These are phyloP conservation scores for Cyberlindnera euphorbiae DNA, from an alignment of 805 yeast species.

Conservation along the genomic window DNA sequence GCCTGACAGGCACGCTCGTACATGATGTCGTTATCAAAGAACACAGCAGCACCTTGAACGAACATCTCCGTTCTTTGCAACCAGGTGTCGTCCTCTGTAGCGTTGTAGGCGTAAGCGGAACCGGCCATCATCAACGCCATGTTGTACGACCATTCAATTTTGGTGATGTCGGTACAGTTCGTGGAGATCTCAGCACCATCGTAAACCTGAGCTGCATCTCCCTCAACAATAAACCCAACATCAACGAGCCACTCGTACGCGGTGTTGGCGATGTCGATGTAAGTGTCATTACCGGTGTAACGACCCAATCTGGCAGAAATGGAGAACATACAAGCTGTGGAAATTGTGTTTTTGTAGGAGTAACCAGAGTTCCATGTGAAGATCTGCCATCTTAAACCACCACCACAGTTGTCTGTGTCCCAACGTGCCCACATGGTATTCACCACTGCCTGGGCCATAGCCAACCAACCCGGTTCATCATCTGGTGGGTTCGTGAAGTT, in stretches of 20 bases:
- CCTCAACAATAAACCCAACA: conserved; percentile 38
- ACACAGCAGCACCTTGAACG: conserved; percentile 41
- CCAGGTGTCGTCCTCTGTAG: conserved; percentile 51
- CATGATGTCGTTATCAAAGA: conserved; percentile 50
- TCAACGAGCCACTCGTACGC: conserved; percentile 59
- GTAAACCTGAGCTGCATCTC: conserved; percentile 34
- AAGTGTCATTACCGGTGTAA: conserved; percentile 50
- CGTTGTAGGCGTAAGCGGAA: conserved; percentile 62
- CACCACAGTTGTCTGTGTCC: conserved; percentile 52
- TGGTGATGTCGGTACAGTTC: conserved; percentile 45
- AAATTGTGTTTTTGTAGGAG: conserved; percentile 58
- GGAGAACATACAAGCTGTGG: conserved; percentile 60
- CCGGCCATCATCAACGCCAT: conserved; percentile 66
- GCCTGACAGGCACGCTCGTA: conserved; percentile 59
- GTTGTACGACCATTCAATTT: conserved; percentile 61
- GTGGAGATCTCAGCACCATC: conserved; percentile 56
- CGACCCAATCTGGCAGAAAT: conserved; percentile 61
- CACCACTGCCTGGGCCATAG: conserved; percentile 55
- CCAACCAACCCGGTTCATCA: conserved; percentile 50
- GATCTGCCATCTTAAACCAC: conserved; percentile 72
- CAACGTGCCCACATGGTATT: conserved; percentile 61
- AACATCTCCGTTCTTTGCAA: conserved; percentile 40
- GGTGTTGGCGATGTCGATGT: conserved; percentile 48
- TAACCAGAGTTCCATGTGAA: conserved; percentile 68
- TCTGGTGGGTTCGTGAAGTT: conserved; percentile 49